Base-by-base conservation (phyloP, 208 protist genomes). In the Borovskyia barvae region DNA sequence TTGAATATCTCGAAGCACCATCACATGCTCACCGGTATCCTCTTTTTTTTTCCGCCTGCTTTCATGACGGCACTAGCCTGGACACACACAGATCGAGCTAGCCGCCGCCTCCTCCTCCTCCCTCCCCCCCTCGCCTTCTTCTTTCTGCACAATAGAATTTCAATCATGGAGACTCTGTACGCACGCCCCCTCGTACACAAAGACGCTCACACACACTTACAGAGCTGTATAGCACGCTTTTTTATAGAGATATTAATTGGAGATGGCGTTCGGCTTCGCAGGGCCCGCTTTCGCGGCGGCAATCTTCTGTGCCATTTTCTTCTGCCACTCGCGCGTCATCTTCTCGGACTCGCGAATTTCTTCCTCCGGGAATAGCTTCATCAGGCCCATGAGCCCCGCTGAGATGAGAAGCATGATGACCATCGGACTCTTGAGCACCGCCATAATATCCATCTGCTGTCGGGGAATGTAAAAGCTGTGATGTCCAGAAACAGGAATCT, bases 341-440 rank as follows among this genome's bases (percentile, higher is more conserved):
- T 76, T 77, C 41, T 75, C 52, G 12, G 82, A 87, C 57, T 90
- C 79, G 51, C 78, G 83, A 11, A 84, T 47, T 0, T 91, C 80
- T 66, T 94, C 88, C 51, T 92, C 83, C 0, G 85, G 85, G 57
- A 94, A 74, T 25, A 94, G 37, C 41, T 87, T 85, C 73, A 89
- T 81, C 29, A 94, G 36, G 11, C 73, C 70, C 30, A 94, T 69
- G 53, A 92, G 41, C 15, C 32, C 60, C 39, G 77, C 66, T 7
- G 74, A 80, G 20, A 94, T 36, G 37, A 90, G 17, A 79, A 94
- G 76, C 75, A 94, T 89, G 32, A 94, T 15, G 29, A 94, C 72
- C 77, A 92, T 85, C 3, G 88, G 88, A 65, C 80, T 94, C 57
- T 78, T 89, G 15, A 94, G 50, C 26, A 94, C 28, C 20, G 52